These are phyloP conservation scores for Pelargonium cotyledonis DNA, from an alignment of 441 rosid genomes.

Conservation along the genomic window DNA sequence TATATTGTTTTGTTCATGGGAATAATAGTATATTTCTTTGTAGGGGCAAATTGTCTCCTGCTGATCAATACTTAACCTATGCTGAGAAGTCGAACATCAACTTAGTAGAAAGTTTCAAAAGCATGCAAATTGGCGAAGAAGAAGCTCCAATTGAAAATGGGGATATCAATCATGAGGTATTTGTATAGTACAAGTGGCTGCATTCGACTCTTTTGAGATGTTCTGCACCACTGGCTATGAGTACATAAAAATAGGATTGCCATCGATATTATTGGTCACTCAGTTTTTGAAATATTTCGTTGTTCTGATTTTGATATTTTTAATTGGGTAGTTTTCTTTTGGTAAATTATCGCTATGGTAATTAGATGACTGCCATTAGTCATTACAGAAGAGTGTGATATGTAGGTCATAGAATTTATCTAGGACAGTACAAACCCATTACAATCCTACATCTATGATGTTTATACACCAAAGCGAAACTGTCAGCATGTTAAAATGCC, in stretches of 20 bases:
- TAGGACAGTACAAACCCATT: not conserved
- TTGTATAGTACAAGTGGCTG: not conserved
- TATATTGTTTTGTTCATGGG: not conserved
- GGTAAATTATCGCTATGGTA: not conserved
- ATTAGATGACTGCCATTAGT: not conserved
- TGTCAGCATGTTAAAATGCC: not conserved
- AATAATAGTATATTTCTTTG: constrained; percentile 14
- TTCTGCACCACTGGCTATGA: not conserved
- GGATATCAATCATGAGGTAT: constrained; percentile 62
- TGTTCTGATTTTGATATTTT: not conserved
- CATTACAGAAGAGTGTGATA: not conserved
- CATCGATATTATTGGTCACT: not conserved
- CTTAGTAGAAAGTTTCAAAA: constrained; percentile 80
- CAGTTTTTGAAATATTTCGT: not conserved
- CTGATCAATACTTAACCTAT: constrained; percentile 49
- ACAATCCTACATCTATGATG: not conserved
- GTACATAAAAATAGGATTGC: not conserved
- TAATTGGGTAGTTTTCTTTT: not conserved
- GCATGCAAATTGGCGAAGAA: constrained; percentile 61
- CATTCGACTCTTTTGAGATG: not conserved
- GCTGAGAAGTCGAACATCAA: constrained; percentile 54
- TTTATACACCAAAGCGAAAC: not conserved
- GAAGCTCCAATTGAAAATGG: constrained; percentile 61
- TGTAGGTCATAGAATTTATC: not conserved
- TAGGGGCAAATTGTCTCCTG: constrained; percentile 64